Base-by-base conservation (phyloP, 2,329 filamentous ascomycete species). In the Rachicladosporium sp. region DNA sequence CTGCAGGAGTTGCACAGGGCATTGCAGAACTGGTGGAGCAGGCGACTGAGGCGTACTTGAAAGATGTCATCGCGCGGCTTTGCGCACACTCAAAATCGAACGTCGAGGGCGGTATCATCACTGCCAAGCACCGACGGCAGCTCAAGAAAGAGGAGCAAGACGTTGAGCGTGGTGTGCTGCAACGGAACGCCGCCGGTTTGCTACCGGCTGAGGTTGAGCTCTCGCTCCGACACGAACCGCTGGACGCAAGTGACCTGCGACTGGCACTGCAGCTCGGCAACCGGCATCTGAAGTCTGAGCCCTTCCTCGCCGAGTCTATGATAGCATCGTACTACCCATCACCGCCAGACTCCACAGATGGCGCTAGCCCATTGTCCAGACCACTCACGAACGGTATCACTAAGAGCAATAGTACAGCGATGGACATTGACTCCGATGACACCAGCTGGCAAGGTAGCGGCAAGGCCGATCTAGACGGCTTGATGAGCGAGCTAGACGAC, bases 181-280 rank as follows among this genome's bases (percentile, higher is more conserved):
- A 73, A 11, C 73, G 84, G 48, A 83, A 87, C 43, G 80, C 82
- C 43, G 80, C 74, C 35, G 87, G 87, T 1, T 62, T 93, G 21
- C 64, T 95, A 4, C 89, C 88, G 0, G 66, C 87, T 29, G 87
- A 95, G 60, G 76, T 82, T 3, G 86, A 82, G 55, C 80, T 81
- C 38, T 79, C 82, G 10, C 75, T 75, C 40, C 76, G 81, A 50
- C 71, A 86, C 31, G 74, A 78, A 4, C 76, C 83, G 1, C 62
- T 95, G 1, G 78, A 78, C 10, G 80, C 89, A 64, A 76, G 79
- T 11, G 89, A 95, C 57, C 61, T 95, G 35, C 73, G 82, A 30
- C 66, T 94, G 3, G 78, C 84, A 1, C 60, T 93, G 10, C 76
- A 82, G 43, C 71, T 94, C 47, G 78, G 81, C 9, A 83, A 91